These are phyloP conservation scores for Huntiella omanensis DNA, from an alignment of 2,329 filamentous ascomycete species.

Conservation along the genomic window DNA sequence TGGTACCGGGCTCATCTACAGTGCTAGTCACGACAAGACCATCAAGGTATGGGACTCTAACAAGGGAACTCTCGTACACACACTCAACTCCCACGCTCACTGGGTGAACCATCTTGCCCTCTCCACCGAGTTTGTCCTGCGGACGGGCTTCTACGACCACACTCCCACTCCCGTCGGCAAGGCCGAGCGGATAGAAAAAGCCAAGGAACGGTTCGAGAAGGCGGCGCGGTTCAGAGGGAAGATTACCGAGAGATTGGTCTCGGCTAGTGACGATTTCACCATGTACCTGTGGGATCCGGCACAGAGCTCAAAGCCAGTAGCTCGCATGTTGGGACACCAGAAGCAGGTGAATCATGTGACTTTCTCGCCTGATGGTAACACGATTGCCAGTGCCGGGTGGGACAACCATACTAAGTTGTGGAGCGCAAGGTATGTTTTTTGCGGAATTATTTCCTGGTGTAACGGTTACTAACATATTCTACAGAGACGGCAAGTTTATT, in stretches of 20 bases:
- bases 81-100: slow-evolving; percentile 66
- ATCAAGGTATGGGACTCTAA: slow-evolving; percentile 77
- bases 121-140: slow-evolving; percentile 76
- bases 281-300: slow-evolving; percentile 90
- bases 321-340: slow-evolving; percentile 81
- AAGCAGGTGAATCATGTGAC: slow-evolving; percentile 93
- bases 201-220: slow-evolving; percentile 67
- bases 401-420: slow-evolving; percentile 93
- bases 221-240: slow-evolving; percentile 59
- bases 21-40: slow-evolving; percentile 75
- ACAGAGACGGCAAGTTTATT: slow-evolving; percentile 55
- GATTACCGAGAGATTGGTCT: slow-evolving; percentile 68
- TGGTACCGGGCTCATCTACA: slow-evolving; percentile 70
- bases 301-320: slow-evolving; percentile 60
- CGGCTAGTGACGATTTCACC: slow-evolving; percentile 86
- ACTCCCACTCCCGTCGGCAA: slow-evolving; percentile 26
- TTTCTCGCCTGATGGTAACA: slow-evolving; percentile 74
- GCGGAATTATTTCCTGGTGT: background rate
- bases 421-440: slow-evolving; percentile 44
- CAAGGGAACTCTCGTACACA: slow-evolving; percentile 63
- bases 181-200: slow-evolving; percentile 53
- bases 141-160: slow-evolving; percentile 78
- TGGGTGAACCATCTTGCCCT: slow-evolving; percentile 92
- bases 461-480: slow-evolving; percentile 7
- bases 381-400: slow-evolving; percentile 77